Evolutionary conservation across 805 yeast genomes (phyloP), one percentile per base, ranked within the genome.

Genomic region (Metschnikowia borealis): DNA sequence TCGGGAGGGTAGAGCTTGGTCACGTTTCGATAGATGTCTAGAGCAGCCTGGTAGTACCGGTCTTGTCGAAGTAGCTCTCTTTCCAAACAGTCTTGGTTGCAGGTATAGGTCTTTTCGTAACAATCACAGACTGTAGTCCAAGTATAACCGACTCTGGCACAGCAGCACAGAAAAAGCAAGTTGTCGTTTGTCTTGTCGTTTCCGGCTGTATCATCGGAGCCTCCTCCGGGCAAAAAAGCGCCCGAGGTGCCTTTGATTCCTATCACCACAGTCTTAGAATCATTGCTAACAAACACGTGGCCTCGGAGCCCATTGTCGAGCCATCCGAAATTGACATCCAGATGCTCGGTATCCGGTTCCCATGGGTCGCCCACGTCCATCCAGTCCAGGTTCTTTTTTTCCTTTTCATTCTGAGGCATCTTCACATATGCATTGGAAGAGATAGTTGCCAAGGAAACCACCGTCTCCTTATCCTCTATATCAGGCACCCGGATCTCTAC

Each of bases 41-140:
- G 65, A 0, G 81, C 84, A 0, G 96, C 91, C 54, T 82, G 80
- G 67, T 89, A 92, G 65, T 92, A 94, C 47, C 89, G 70, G 65
- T 90, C 97, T 54, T 83, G 82, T 36, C 86, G 70, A 62, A 80
- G 73, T 45, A 91, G 68, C 61, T 88, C 96, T 46, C 71, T 74
- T 64, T 90, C 97, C 23, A 94, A 69, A 63, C 99, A 94, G 51
- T 78, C 79, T 66, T 89, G 94, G 66, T 90, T 85, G 68, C 99
- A 94, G 0, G 92, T 87, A 66, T 88, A 89, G 0, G 95, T 80
- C 47, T 80, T 81, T 54, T 83, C 80, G 62, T 85, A 92, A 64
- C 99, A 94, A 66, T 90, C 97, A 69, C 99, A 94, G 1, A 90
- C 98, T 0, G 97, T 87, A 6, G 85, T 82, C 99, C 98, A 94